These are phyloP conservation scores for Lolium multiflorum DNA, from an alignment of 176 grass and related monocot genomes.

Conservation along the genomic window DNA sequence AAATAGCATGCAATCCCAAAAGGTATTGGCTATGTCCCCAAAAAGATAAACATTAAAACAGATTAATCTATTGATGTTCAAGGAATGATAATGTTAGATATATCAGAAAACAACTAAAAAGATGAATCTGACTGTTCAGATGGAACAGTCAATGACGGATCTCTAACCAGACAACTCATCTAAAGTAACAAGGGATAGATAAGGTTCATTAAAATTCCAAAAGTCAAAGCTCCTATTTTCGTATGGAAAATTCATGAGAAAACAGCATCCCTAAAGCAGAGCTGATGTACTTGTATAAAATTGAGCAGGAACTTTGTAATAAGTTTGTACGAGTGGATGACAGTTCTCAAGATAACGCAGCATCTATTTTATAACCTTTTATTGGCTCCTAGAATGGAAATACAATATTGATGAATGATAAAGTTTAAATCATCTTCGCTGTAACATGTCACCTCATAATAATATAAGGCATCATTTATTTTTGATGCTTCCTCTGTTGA, in stretches of 20 bases:
- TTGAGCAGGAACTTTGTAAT: not conserved
- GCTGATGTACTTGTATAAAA: conserved; percentile 20
- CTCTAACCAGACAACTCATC: not conserved
- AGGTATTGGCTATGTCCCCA: not conserved
- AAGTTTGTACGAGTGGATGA: not conserved
- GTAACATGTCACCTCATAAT: conserved; percentile 77
- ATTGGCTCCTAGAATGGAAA: not conserved
- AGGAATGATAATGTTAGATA: not conserved
- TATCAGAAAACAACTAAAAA: conserved; percentile 19
- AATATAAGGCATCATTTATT: conserved; percentile 85
- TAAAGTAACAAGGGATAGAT: not conserved
- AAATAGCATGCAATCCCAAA: not conserved
- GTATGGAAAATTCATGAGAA: conserved; percentile 7
- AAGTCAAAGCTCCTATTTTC: conserved; percentile 21
- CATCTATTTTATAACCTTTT: not conserved
- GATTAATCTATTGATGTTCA: conserved; percentile 10
- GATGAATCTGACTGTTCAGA: not conserved
- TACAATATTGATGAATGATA: conserved; percentile 22
- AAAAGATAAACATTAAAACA: not conserved
- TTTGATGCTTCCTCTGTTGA: conserved; percentile 81
- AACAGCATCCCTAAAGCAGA: conserved; percentile 27
- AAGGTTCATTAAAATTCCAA: not conserved
- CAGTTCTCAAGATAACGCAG: conserved; percentile 25
- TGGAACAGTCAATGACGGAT: not conserved
- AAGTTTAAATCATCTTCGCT: conserved; percentile 33